Conservation (phyloP, 208 protist genomes). For the Trypanosoma rangeli region DNA sequence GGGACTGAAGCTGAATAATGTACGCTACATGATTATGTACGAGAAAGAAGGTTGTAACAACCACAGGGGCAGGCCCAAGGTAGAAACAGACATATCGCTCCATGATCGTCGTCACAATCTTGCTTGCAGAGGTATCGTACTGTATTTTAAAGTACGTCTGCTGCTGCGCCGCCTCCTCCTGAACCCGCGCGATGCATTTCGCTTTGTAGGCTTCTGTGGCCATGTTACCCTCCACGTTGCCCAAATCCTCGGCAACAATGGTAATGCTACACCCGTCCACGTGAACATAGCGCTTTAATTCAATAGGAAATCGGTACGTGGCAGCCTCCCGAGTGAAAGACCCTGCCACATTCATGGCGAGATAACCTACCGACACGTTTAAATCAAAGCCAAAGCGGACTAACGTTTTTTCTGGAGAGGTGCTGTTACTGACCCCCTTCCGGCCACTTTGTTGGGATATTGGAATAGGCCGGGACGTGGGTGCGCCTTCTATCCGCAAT, state of each 20-base stretch:
- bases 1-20: constrained; percentile 55
- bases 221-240: constrained; percentile 12
- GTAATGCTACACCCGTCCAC: constrained; percentile 49
- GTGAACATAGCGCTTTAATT: constrained; percentile 51
- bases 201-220: constrained; percentile 45
- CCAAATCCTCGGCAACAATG: constrained; percentile 48
- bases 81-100: constrained; percentile 45
- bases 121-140: constrained; percentile 36
- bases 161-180: constrained; percentile 25
- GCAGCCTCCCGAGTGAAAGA: constrained; percentile 33
- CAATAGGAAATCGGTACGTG: constrained; percentile 44
- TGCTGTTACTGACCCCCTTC: not conserved
- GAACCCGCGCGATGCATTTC: constrained; percentile 33
- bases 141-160: constrained; percentile 62
- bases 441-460: not conserved
- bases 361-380: constrained; percentile 32
- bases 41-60: constrained; percentile 48
- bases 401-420: not conserved
- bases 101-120: constrained; percentile 63
- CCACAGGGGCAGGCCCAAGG: constrained; percentile 46
- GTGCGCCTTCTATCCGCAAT: not conserved
- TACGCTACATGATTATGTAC: constrained; percentile 40
- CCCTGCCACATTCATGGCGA: constrained; percentile 28
- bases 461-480: not conserved
- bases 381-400: not conserved